Base-by-base conservation (phyloP, 352 stramenopile genomes). In the Globisporangium megalacanthum region DNA sequence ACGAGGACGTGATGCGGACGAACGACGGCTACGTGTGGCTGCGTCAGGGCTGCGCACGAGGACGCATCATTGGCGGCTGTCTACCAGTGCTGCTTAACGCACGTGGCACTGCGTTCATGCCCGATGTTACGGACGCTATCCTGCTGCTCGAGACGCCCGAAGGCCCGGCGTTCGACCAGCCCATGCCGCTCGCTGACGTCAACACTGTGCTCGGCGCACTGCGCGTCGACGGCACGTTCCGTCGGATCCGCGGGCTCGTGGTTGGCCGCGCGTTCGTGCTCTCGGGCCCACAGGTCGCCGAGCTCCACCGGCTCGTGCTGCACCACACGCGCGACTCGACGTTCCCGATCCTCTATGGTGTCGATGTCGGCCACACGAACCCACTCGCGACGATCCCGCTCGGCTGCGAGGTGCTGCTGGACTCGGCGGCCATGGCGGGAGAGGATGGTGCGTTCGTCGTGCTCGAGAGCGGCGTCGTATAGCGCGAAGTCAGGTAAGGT, bases 311-410 rank as follows among this genome's bases (percentile, higher is more conserved):
- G 3, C 62, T 87, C 8, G 51, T 89, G 22, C 39, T 64, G 46
- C 79, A 83, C 62, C 79, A 86, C 65, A 87, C 76, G 20, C 64
- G 74, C 11, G 73, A 46, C 50, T 64, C 47, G 2, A 61, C 14
- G 19, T 87, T 84, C 56, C 79, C 77, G 31, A 83, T 87, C 55
- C 35, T 86, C 5, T 87, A 86, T 62, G 75, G 75, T 48, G 55
- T 86, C 25, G 75, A 88, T 52, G 67, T 65, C 9, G 70, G 75
- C 4, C 71, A 87, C 61, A 86, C 79, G 10, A 81, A 85, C 75
- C 79, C 75, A 6, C 68, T 83, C 41, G 62, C 69, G 20, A 88
- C 75, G 5, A 68, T 84, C 37, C 70, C 77, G 17, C 60, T 89
- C 8, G 77, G 73, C 20, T 77, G 66, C 44, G 47, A 70, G n/a